Evolutionary conservation across 768 basidiomycete genomes (phyloP).

Genomic region (Cyathus striatus): DNA sequence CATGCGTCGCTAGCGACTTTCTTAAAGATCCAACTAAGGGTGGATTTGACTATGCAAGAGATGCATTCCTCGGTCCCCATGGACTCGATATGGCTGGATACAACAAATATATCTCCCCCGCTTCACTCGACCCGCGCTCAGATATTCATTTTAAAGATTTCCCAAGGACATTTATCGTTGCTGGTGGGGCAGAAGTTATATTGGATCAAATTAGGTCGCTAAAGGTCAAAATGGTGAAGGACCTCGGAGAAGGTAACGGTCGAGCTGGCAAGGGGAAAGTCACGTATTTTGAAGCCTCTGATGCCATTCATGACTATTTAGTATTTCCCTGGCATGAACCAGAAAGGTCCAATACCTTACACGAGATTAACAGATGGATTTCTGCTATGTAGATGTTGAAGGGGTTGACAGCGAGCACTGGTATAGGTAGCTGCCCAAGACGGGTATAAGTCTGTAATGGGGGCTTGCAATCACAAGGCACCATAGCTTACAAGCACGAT

Average conservation of each 20-base stretch:
- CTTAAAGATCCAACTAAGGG: conserved; percentile 19
- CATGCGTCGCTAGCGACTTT: conserved; percentile 30
- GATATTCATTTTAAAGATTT: conserved; percentile 46
- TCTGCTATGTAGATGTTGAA: too few relatives aligned
- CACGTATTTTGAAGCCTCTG: conserved; percentile 42
- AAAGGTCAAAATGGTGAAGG: conserved; percentile 41
- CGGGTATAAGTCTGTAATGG: too few relatives aligned
- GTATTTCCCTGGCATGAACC: conserved; percentile 47
- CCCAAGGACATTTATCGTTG: conserved; percentile 55
- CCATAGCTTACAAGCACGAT: too few relatives aligned
- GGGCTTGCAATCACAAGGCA: too few relatives aligned
- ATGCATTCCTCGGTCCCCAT: conserved; percentile 43
- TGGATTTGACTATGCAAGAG: conserved; percentile 23
- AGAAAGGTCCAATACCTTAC: conserved; percentile 41
- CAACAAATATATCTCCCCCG: conserved; percentile 58
- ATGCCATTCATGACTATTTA: conserved; percentile 52
- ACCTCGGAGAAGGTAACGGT: conserved; percentile 42
- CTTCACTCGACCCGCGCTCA: conserved; percentile 32
- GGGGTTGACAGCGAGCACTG: too few relatives aligned
- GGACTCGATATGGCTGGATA: conserved; percentile 37
- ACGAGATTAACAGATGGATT: conserved; percentile 47
- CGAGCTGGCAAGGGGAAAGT: conserved; percentile 35
- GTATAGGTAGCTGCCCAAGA: too few relatives aligned
- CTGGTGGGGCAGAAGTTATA: conserved; percentile 54
- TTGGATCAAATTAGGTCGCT: conserved; percentile 46